Evolutionary conservation across 768 basidiomycete species (phyloP).

Genomic region (Lactarius akahatsu): DNA sequence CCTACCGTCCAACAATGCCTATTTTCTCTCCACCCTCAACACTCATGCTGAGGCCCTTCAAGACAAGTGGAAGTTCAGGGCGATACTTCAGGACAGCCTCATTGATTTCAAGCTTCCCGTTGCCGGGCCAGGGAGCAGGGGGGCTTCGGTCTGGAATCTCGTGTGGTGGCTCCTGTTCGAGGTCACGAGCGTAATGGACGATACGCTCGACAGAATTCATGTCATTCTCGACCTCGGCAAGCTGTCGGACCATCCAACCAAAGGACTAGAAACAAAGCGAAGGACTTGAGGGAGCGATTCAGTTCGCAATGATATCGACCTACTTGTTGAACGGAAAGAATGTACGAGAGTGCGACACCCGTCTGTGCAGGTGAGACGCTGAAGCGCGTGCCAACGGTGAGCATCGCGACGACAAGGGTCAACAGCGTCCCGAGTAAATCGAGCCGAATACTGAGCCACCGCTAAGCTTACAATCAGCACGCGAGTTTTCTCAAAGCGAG

Average conservation of each 20-base stretch:
- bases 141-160: constrained; percentile 61
- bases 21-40: constrained; percentile 83
- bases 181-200: constrained; percentile 71
- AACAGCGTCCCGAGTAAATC: constrained; percentile 81
- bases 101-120: constrained; percentile 72
- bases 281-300: not conserved
- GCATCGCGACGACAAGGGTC: constrained; percentile 75
- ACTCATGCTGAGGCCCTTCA: constrained; percentile 76
- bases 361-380: constrained; percentile 78
- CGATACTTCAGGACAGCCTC: constrained; percentile 80
- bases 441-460: constrained; percentile 86
- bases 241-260: constrained; percentile 74
- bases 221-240: constrained; percentile 86
- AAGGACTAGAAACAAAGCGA: constrained; percentile 45
- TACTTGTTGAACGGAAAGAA: constrained; percentile 75
- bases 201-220: constrained; percentile 90
- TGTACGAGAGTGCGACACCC: constrained; percentile 74
- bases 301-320: constrained; percentile 21
- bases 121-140: constrained; percentile 65
- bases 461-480: constrained; percentile 52
- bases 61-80: constrained; percentile 81
- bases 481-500: too few relatives aligned
- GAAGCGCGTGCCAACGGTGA: constrained; percentile 75
- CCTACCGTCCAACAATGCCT: constrained; percentile 75
- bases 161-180: constrained; percentile 85